Conservation (phyloP, 441 rosid genomes). For the Mallotus japonicus region DNA sequence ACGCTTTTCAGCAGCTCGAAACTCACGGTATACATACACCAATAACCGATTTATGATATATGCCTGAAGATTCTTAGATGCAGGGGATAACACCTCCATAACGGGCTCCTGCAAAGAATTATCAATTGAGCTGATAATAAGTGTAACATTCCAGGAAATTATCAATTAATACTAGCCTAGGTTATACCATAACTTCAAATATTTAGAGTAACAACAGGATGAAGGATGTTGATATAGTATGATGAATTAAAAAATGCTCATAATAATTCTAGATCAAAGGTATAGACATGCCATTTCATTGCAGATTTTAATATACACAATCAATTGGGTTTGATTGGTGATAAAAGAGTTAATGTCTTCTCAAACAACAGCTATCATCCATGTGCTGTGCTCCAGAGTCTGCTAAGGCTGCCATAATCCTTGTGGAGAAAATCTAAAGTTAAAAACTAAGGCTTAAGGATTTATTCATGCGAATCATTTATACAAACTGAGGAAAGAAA, state of each 20-base stretch:
- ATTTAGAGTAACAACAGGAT: not conserved
- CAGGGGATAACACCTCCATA: constrained; percentile 91
- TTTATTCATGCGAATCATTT: not conserved
- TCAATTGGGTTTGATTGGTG: not conserved
- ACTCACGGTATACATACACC: constrained; percentile 83
- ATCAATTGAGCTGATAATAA: constrained; percentile 11
- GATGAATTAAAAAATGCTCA: not conserved
- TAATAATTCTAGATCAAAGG: not conserved
- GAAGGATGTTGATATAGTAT: not conserved
- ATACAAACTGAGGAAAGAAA: not conserved
- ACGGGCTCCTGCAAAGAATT: constrained; percentile 77
- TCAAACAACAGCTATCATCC: not conserved
- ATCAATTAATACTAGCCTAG: not conserved
- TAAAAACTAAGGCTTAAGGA: not conserved
- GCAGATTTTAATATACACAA: not conserved
- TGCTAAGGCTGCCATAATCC: no score
- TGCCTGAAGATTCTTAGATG: constrained; percentile 75
- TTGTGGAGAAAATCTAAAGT: no score
- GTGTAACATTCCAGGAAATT: not conserved
- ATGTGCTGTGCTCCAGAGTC: not conserved
- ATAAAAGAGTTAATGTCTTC: not conserved
- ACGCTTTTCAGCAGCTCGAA: constrained; percentile 61
- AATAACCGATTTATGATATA: constrained; percentile 72
- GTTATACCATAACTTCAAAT: not conserved
- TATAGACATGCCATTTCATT: not conserved